Evolutionary conservation across 148 eudicot species (phyloP).

Genomic region (Mesembryanthemum crystallinum): DNA sequence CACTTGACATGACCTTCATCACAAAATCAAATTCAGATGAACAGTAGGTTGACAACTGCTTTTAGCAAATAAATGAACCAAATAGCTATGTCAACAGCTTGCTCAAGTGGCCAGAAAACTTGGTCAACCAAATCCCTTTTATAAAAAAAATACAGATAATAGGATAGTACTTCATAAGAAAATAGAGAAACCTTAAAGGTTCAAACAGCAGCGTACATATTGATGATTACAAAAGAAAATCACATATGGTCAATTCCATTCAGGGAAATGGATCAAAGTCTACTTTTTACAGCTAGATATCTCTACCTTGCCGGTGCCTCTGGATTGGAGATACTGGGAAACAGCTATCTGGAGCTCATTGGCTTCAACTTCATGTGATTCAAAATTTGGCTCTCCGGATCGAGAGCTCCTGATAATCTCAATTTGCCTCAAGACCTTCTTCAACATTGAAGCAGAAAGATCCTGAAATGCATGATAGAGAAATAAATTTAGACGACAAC

Average conservation of each 20-base stretch:
- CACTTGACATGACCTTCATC: background rate
- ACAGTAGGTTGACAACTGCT: background rate
- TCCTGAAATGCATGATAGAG: constrained; percentile 47
- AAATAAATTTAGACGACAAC: constrained; percentile 10
- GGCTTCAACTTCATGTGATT: constrained; percentile 82
- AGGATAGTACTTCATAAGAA: background rate
- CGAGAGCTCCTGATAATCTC: constrained; percentile 80
- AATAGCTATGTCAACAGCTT: background rate
- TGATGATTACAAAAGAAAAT: background rate
- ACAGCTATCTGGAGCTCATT: constrained; percentile 82
- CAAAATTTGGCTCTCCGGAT: constrained; percentile 86
- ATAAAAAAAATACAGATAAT: background rate
- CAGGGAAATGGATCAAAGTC: background rate
- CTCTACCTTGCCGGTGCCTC: constrained; percentile 86
- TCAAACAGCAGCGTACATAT: background rate
- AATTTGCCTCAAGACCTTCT: constrained; percentile 73
- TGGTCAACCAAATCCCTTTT: background rate
- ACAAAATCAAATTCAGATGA: background rate
- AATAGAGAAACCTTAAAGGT: background rate
- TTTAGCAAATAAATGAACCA: background rate
- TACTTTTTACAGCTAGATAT: background rate
- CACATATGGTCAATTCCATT: background rate
- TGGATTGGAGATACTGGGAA: constrained; percentile 67
- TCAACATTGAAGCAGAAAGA: constrained; percentile 60
- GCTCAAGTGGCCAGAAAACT: background rate